Base-by-base conservation (phyloP, 2,329 filamentous ascomycete species). In the Alternaria gansuensis region DNA sequence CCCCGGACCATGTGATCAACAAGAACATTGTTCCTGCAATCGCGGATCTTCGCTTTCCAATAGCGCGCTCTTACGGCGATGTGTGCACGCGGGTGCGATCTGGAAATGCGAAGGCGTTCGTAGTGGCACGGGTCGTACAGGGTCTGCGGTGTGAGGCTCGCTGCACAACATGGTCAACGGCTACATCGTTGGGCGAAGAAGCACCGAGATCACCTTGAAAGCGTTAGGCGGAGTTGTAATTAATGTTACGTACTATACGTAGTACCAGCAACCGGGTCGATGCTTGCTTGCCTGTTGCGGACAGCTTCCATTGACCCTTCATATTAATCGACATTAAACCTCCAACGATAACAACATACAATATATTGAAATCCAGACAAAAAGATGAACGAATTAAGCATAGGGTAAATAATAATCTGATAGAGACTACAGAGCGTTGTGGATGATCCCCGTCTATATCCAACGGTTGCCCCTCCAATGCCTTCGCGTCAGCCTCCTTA, bases 1-100 rank as follows among this genome's bases (percentile, higher is more conserved):
- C 57, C 60, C 64, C 62, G 57, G 60, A 55, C 40, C 4, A 50
- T 17, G 33, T 46, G 49, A 58, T 48, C 54, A 51, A 58, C 34
- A 46, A 48, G 40, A 54, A 51, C 50, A 69, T 64, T 70, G 60
- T 66, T 68, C 67, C 67, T 69, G 63, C 66, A 70, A 70, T 70
- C 52, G 63, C 60, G 60, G 33, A 33, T 55, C 45, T 61, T 52
- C 36, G 31, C 44, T 36, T 14, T 13, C 28, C 8, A 48, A 46
- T 59, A 54, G 52, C 54, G 59, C 52, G 41, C 34, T 57, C 40
- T 55, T 49, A 41, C 45, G 51, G 50, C 51, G 51, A 21, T 37
- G 23, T 53, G 7, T 17, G 48, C 23, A 23, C 28, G 26, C 24
- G 26, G 37, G 7, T 39, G 17, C 6, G 29, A n/a, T 37, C 56